Conservation (phyloP, 2,329 filamentous ascomycete species). For the Gnomoniopsis smithogilvyi region DNA sequence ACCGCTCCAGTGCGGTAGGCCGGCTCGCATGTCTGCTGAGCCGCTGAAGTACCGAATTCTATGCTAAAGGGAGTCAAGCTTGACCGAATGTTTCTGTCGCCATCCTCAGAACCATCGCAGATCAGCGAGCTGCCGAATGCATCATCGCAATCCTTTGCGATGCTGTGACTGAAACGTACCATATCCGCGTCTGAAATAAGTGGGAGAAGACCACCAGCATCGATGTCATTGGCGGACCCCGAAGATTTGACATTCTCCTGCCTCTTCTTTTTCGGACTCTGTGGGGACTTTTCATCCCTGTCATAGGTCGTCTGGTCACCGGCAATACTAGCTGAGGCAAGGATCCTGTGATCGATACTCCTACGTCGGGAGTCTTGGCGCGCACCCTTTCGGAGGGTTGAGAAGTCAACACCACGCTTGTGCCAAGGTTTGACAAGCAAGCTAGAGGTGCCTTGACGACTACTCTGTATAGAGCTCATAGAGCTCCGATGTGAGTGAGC, state of each 20-base stretch:
- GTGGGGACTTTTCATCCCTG: slow-evolving; percentile 23
- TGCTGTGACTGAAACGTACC: slow-evolving; percentile 76
- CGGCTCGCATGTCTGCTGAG: slow-evolving; percentile 11
- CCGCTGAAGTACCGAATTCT: slow-evolving; percentile 30
- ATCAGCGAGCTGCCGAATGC: slow-evolving; percentile 73
- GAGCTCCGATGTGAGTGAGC: slow-evolving; percentile 37
- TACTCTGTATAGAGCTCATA: slow-evolving; percentile 48
- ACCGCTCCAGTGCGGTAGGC: slow-evolving; percentile 1
- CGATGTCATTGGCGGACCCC: slow-evolving; percentile 9
- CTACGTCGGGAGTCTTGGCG: slow-evolving; percentile 14
- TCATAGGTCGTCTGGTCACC: slow-evolving; percentile 26
- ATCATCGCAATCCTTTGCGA: slow-evolving; percentile 88
- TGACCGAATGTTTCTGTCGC: slow-evolving; percentile 25
- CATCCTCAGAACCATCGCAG: slow-evolving; percentile 23
- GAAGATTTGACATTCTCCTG: background rate
- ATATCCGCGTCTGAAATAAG: slow-evolving; percentile 66
- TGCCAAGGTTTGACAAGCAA: slow-evolving; percentile 42
- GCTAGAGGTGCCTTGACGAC: slow-evolving; percentile 37
- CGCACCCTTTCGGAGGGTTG: slow-evolving; percentile 40
- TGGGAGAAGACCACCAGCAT: background rate
- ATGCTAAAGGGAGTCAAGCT: slow-evolving; percentile 40
- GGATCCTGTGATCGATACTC: slow-evolving; percentile 19
- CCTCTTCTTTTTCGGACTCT: slow-evolving; percentile 21
- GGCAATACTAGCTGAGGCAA: slow-evolving; percentile 25
- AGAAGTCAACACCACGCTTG: slow-evolving; percentile 55